These are phyloP conservation scores for Euphorbia lathyris DNA, from an alignment of 345 rosid species.

Conservation along the genomic window DNA sequence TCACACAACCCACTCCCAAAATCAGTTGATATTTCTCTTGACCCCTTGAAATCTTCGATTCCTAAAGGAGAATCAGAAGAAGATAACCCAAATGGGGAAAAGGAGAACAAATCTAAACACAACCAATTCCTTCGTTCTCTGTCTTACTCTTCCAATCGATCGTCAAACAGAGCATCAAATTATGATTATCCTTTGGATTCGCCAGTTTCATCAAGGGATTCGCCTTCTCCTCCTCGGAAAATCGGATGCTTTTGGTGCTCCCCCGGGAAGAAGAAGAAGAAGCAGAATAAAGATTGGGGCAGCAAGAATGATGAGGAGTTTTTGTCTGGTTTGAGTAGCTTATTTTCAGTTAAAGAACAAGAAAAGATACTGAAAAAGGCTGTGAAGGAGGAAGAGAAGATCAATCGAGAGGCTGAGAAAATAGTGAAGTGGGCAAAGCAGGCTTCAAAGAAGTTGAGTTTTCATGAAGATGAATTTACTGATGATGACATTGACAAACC, in stretches of 20 bases:
- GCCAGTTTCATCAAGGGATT: slow-evolving; percentile 28
- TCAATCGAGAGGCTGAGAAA: slow-evolving; percentile 63
- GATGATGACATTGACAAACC: slow-evolving; percentile 34
- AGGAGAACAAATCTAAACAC: slow-evolving; percentile 23
- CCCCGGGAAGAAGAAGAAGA: slow-evolving; percentile 42
- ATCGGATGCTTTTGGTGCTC: slow-evolving; percentile 69
- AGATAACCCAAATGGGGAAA: slow-evolving; percentile 15
- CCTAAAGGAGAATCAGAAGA: slow-evolving; percentile 11
- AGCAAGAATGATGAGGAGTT: slow-evolving; percentile 33
- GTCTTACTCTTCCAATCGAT: neutral
- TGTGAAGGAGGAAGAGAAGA: slow-evolving; percentile 56
- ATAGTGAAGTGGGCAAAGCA: slow-evolving; percentile 65
- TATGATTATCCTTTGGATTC: slow-evolving; percentile 23
- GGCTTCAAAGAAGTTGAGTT: slow-evolving; percentile 45
- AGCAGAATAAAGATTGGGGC: slow-evolving; percentile 33
- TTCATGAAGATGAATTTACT: slow-evolving; percentile 29
- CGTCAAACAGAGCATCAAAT: neutral
- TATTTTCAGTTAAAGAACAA: slow-evolving; percentile 58
- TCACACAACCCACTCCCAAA: slow-evolving; percentile 63
- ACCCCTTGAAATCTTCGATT: neutral
- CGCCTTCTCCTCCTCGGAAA: slow-evolving; percentile 52
- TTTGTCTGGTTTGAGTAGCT: slow-evolving; percentile 42
- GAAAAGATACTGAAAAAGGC: slow-evolving; percentile 54
- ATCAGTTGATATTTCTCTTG: slow-evolving; percentile 10
- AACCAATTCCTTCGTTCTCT: slow-evolving; percentile 19